Conservation (phyloP, 345 rosid species). For the Boechera divaricarpa region DNA sequence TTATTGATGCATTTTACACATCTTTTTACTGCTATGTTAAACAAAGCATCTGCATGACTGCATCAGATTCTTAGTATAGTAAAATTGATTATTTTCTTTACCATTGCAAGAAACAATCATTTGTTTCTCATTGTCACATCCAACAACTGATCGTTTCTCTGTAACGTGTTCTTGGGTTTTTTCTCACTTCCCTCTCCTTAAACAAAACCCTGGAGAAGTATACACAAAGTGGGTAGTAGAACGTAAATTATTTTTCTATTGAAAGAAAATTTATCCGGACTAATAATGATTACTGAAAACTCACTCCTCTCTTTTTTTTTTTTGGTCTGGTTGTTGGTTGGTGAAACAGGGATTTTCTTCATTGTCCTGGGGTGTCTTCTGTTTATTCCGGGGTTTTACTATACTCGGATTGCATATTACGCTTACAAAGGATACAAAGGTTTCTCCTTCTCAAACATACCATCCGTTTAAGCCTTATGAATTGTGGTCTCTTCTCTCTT, state of each 20-base stretch:
- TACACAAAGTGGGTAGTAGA: constrained; percentile 12
- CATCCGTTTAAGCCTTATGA: constrained; percentile 58
- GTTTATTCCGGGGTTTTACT: constrained; percentile 96
- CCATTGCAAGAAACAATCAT: neutral
- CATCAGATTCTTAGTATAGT: constrained; percentile 23
- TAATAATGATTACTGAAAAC: constrained; percentile 10
- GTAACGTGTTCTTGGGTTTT: constrained; percentile 5
- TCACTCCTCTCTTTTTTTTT: neutral
- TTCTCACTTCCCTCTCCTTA: neutral
- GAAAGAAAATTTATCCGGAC: too few relatives aligned
- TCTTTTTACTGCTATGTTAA: neutral
- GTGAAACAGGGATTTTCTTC: constrained; percentile 82
- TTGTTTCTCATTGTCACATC: neutral
- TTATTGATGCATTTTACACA: constrained; percentile 7
- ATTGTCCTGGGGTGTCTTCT: constrained; percentile 72
- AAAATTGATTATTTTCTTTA: neutral
- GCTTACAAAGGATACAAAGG: constrained; percentile 98
- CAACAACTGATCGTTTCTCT: constrained; percentile 14
- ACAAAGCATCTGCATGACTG: constrained; percentile 21
- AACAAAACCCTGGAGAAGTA: neutral
- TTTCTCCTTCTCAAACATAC: constrained; percentile 93
- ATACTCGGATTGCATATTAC: constrained; percentile 91
- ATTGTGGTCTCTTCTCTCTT: constrained; percentile 12
- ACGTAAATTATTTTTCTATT: too few relatives aligned
- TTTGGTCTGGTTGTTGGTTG: constrained; percentile 21